phyloP scores from a whole-genome alignment of 192 early-diverging fungal genomes.

The Gaertneriomyces sp. region DNA sequence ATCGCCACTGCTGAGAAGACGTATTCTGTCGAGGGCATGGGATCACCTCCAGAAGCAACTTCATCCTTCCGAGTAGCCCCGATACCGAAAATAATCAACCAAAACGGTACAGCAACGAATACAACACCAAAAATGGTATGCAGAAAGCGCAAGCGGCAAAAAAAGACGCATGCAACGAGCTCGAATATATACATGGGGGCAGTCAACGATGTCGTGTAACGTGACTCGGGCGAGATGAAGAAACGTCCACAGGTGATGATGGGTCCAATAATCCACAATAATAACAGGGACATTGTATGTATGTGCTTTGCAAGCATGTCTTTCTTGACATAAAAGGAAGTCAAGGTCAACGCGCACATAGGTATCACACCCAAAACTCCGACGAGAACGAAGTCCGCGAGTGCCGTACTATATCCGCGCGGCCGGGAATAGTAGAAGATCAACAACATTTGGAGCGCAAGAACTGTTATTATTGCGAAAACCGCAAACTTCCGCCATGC shows the following conservation, averaged over 20 bases:
- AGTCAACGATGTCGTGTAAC: constrained; percentile 29
- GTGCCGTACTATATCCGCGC: constrained; percentile 6
- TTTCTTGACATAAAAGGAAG: not conserved
- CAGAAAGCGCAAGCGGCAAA: constrained; percentile 45
- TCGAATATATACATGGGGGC: constrained; percentile 49
- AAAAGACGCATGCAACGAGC: constrained; percentile 43
- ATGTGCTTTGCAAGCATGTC: constrained; percentile 25
- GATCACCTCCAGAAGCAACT: constrained; percentile 4
- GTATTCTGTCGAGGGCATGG: constrained; percentile 16
- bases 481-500: constrained; percentile 23
- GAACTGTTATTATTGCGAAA: constrained; percentile 4
- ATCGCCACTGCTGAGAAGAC: constrained; percentile 36
- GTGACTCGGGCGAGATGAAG: constrained; percentile 21
- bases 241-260: constrained; percentile 40
- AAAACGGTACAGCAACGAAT: constrained; percentile 34
- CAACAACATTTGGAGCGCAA: constrained; percentile 14
- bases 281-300: constrained; percentile 36
- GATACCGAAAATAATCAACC: constrained; percentile 38
- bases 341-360: constrained; percentile 3
- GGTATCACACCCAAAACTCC: constrained; percentile 18
- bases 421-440: constrained; percentile 17
- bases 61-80: constrained; percentile 10
- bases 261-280: constrained; percentile 41
- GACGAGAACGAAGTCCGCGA: constrained; percentile 23
- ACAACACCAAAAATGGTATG: constrained; percentile 32